Conservation (phyloP, 108 stramenopile species). For the Fistulifera solaris region DNA sequence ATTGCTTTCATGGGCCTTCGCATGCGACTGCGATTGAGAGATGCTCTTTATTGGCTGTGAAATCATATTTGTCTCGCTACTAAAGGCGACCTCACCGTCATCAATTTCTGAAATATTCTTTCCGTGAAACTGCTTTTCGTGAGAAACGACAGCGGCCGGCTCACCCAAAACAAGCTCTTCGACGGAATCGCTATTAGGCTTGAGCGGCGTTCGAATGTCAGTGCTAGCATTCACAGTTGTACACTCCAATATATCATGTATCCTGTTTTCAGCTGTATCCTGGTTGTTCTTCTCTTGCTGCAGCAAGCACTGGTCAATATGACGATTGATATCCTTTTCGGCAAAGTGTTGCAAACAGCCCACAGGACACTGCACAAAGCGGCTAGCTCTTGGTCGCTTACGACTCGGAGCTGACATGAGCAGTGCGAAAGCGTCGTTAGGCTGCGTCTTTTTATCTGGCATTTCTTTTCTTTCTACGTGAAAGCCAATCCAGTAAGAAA, state of each 20-base stretch:
- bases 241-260: not conserved
- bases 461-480: no score
- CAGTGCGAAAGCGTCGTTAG: constrained; percentile 16
- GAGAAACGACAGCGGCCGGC: not conserved
- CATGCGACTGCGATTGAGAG: no score
- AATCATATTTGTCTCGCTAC: not conserved
- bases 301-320: constrained; percentile 32
- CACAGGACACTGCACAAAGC: constrained; percentile 39
- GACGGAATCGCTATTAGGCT: not conserved
- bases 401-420: constrained; percentile 11
- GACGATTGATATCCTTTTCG: constrained; percentile 27
- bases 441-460: not conserved
- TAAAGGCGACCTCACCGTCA: no score
- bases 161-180: not conserved
- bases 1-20: no score
- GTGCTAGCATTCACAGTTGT: not conserved
- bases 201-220: not conserved
- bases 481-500: no score
- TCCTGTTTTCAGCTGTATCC: not conserved
- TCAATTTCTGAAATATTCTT: no score
- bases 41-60: not conserved
- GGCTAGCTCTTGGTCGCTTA: constrained; percentile 6
- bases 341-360: constrained; percentile 34
- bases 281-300: constrained; percentile 1
- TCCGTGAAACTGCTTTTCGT: no score